Percentiles rank a stretch among this genome's conserved stretches.
phyloP scores from a whole-genome alignment of 176 grass and related monocot genomes.

The Oryza rufipogon region DNA sequence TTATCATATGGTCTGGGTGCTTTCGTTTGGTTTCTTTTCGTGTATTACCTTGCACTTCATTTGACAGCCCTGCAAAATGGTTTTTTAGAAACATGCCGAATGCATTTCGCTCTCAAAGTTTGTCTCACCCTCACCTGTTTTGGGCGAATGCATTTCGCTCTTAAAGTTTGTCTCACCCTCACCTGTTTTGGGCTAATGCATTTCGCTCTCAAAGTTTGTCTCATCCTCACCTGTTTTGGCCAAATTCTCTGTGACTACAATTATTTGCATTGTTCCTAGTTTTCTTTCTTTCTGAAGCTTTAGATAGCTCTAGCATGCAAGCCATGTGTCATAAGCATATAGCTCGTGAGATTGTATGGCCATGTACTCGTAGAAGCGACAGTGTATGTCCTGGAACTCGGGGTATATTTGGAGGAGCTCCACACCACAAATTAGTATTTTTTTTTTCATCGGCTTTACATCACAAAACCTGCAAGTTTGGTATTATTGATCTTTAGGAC shows the following conservation, averaged over 20 bases:
- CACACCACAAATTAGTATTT: background rate
- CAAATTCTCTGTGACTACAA: conserved; percentile 25
- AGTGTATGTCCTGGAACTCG: background rate
- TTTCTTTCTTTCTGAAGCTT: background rate
- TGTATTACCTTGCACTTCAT: background rate
- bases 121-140: background rate
- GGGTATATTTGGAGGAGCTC: background rate
- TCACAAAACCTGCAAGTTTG: background rate
- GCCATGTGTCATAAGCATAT: background rate
- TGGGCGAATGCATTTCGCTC: too few relatives aligned
- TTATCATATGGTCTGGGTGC: background rate
- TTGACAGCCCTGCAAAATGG: background rate
- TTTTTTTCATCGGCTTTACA: background rate
- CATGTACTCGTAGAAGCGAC: background rate
- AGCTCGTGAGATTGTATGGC: background rate
- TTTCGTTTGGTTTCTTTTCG: background rate
- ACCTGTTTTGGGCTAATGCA: background rate
- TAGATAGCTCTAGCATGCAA: background rate
- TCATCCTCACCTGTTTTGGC: background rate
- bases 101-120: background rate
- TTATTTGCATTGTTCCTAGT: background rate
- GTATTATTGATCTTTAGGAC: background rate
- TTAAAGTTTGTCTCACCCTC: too few relatives aligned
- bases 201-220: too few relatives aligned
- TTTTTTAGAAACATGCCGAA: background rate